Percentiles rank a stretch among this genome's conserved stretches.
These are phyloP conservation scores for Podospora appendiculata DNA, from an alignment of 495 filamentous ascomycete species.

Conservation along the genomic window DNA sequence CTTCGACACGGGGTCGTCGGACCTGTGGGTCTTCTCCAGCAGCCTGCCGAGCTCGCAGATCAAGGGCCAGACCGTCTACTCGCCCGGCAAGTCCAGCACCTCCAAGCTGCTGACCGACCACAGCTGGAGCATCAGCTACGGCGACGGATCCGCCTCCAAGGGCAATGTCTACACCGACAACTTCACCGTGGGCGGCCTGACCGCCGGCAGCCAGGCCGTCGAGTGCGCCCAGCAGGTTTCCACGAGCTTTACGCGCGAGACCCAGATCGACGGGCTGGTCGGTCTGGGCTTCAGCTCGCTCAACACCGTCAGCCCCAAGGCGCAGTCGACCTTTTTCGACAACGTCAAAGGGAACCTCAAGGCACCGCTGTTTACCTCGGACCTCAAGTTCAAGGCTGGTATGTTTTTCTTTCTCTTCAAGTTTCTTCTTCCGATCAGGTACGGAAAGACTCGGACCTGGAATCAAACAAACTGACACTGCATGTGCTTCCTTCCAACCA, in stretches of 20 bases:
- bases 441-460: not conserved
- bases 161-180: slow-evolving; percentile 66
- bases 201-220: slow-evolving; percentile 56
- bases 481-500: not conserved
- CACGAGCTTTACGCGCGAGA: slow-evolving; percentile 51
- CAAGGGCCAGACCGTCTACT: slow-evolving; percentile 54
- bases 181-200: slow-evolving; percentile 59
- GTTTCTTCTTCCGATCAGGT: too few relatives aligned
- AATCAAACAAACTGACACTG: not conserved
- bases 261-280: slow-evolving; percentile 62
- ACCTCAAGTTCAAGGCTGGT: slow-evolving; percentile 52
- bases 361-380: slow-evolving; percentile 57
- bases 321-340: slow-evolving; percentile 65
- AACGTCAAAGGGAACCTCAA: slow-evolving; percentile 52
- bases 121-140: slow-evolving; percentile 63
- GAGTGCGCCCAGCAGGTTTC: slow-evolving; percentile 61
- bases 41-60: slow-evolving; percentile 16
- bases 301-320: slow-evolving; percentile 58
- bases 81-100: slow-evolving; percentile 35
- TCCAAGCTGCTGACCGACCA: slow-evolving; percentile 42
- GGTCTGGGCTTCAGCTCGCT: slow-evolving; percentile 65
- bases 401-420: slow-evolving; percentile 3
- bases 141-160: slow-evolving; percentile 57
- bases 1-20: slow-evolving; percentile 71
- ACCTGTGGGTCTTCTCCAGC: slow-evolving; percentile 52